Conservation (phyloP, 768 basidiomycete genomes). For the Lentinula aciculospora region DNA sequence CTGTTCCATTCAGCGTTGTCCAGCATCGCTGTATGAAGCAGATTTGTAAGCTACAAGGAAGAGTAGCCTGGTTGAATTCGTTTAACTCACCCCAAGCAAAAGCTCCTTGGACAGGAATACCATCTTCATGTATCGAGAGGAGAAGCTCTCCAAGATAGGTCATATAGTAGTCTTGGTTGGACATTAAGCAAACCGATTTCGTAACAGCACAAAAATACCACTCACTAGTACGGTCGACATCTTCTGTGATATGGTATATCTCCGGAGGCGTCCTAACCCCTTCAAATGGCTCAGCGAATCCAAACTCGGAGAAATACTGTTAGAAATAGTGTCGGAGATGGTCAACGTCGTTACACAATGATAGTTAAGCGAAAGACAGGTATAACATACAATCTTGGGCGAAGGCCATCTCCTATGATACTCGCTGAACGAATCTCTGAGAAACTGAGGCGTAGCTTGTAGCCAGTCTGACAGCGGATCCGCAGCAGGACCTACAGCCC, state of each 20-base stretch:
- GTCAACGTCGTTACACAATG: too few species aligned
- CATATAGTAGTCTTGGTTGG: slow-evolving; percentile 35
- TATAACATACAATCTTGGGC: slow-evolving; percentile 39
- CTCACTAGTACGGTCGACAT: slow-evolving; percentile 38
- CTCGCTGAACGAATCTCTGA: slow-evolving; percentile 27
- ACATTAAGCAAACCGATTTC: neutral
- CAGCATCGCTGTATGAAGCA: slow-evolving; percentile 32
- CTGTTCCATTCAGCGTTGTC: slow-evolving; percentile 43
- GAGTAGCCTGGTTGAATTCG: too few species aligned
- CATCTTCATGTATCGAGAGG: slow-evolving; percentile 44
- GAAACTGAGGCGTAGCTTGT: slow-evolving; percentile 35
- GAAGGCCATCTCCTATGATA: slow-evolving; percentile 36
- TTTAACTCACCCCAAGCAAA: slow-evolving; percentile 38
- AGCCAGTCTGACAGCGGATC: slow-evolving; percentile 38
- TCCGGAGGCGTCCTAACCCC: slow-evolving; percentile 25
- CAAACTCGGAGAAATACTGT: slow-evolving; percentile 34
- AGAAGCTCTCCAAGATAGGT: slow-evolving; percentile 47
- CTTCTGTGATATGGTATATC: slow-evolving; percentile 38
- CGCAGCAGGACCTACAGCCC: slow-evolving; percentile 40
- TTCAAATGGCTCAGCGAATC: slow-evolving; percentile 46
- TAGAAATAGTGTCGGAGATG: too few species aligned
- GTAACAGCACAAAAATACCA: neutral
- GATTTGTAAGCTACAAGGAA: too few species aligned
- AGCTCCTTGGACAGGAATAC: slow-evolving; percentile 36
- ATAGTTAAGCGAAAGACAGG: too few species aligned